Evolutionary conservation across 2,329 filamentous ascomycete species (phyloP), one percentile per base, ranked within the genome.

Genomic region (Penicillium polonicum): DNA sequence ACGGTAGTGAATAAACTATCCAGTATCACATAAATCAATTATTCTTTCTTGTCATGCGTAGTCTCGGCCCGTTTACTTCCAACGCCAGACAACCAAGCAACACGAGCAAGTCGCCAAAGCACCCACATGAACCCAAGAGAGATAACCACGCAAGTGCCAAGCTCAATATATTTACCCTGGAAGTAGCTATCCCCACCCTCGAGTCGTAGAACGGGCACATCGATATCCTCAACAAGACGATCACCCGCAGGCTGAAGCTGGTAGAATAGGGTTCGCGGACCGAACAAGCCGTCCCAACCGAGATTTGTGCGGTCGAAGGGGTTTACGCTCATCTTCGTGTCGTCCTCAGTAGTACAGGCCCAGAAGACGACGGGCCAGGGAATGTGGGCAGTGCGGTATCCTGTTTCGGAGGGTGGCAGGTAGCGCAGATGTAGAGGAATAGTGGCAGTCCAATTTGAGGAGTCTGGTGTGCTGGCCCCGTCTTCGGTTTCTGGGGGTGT

Each of bases 361-460:
- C 92, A 97, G 78, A 97, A 97, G 0, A 97, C 83, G 0, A 85
- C 83, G 0, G 93, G 93, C 78, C 89, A 92, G 0, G 93, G 90
- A 0, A 94, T 73, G n/a, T 85, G 77, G 1, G 87, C 74, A 5
- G 79, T 64, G 2, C 76, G 72, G 61, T 84, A 79, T 3, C 87
- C 87, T 3, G 80, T 80, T 43, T 74, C 72, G 0, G 82, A 80
- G 0, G 89, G 89, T 6, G 80, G 76, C 5, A 96, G 81, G 72
- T 97, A 97, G 33, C 93, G 88, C 3, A 96, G 81, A 70, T 97
- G 93, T 15, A 96, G 81, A 0, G 93, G 92, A 36, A 97, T 83
- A 13, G 77, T 73, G 17, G 78, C 68, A 19, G 75, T 71, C 66
- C 72, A 76, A 27, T 70, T 65, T 5, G 61, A 63, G 15, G 39